Conservation (phyloP, 805 yeast genomes). For the Blastobotrys robertii region DNA sequence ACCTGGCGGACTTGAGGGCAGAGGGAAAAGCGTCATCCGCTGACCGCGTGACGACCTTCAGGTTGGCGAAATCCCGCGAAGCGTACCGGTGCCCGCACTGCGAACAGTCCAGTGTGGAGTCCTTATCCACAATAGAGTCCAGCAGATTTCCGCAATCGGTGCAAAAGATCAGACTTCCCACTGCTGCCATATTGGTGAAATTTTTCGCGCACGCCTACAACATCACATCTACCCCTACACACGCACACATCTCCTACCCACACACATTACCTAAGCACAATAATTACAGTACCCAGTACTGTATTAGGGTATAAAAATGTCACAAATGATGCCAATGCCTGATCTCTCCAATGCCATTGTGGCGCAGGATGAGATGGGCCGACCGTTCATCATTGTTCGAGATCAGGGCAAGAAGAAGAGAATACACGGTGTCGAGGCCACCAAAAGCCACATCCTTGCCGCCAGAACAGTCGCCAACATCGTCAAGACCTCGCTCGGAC, state of each 20-base stretch:
- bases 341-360: constrained; percentile 97
- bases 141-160: constrained; percentile 84
- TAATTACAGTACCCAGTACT: not conserved
- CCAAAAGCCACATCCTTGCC: constrained; percentile 77
- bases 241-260: too few relatives aligned
- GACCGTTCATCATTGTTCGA: constrained; percentile 95
- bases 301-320: not conserved
- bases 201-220: constrained; percentile 1
- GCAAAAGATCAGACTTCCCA: constrained; percentile 92
- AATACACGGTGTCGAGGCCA: constrained; percentile 71
- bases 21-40: constrained; percentile 95
- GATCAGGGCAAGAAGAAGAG: constrained; percentile 61
- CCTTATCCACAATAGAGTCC: constrained; percentile 48
- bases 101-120: constrained; percentile 45
- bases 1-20: constrained; percentile 62
- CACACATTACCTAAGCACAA: not conserved
- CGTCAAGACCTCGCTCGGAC: constrained; percentile 88
- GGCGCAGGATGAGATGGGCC: constrained; percentile 98
- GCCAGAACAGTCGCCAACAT: constrained; percentile 92
- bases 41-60: constrained; percentile 80
- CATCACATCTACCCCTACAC: not conserved
- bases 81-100: constrained; percentile 38
- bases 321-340: constrained; percentile 42
- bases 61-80: constrained; percentile 50
- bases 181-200: constrained; percentile 62